phyloP scores from a whole-genome alignment of 371 early-diverging fungal species.

The Haplosporangium sp. region DNA sequence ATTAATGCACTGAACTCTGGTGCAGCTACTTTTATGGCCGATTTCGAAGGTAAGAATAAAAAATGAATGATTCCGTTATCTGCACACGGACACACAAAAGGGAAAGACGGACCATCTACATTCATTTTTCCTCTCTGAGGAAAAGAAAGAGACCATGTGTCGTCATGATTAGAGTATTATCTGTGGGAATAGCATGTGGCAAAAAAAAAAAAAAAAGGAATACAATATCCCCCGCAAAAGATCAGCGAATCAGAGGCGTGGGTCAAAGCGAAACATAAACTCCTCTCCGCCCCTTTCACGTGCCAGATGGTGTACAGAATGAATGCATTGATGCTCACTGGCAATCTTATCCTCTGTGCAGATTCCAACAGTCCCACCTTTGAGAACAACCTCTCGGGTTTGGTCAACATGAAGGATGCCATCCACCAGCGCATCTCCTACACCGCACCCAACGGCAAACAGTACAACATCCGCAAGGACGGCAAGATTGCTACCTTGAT shows the following conservation, averaged over 20 bases:
- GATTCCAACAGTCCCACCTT: slow-evolving; percentile 96
- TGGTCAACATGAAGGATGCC: slow-evolving; percentile 94
- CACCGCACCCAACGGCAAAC: slow-evolving; percentile 90
- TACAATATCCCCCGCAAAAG: slow-evolving; percentile 16
- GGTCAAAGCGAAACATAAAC: too few species aligned
- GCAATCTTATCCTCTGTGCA: slow-evolving; percentile 19
- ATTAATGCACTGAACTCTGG: slow-evolving; percentile 97
- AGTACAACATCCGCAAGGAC: slow-evolving; percentile 86
- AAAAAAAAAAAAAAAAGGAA: not conserved
- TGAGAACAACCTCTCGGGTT: slow-evolving; percentile 88
- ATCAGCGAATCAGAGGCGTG: slow-evolving; percentile 43
- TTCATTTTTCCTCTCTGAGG: too few species aligned
- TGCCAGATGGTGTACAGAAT: not conserved
- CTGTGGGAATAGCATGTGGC: too few species aligned
- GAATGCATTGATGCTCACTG: not conserved
- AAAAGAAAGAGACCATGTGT: too few species aligned
- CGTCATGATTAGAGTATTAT: too few species aligned
- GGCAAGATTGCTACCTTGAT: slow-evolving; percentile 89
- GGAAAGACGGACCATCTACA: too few species aligned
- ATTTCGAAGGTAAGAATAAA: slow-evolving; percentile 84
- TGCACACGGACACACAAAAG: not conserved
- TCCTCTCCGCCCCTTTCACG: too few species aligned
- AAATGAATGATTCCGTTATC: not conserved
- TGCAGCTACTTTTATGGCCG: slow-evolving; percentile 95
- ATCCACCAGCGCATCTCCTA: slow-evolving; percentile 86